Percentiles rank a stretch among this genome's conserved stretches.
These are phyloP conservation scores for Fusarium dimerum DNA, from an alignment of 2,329 filamentous ascomycete genomes.

Conservation along the genomic window DNA sequence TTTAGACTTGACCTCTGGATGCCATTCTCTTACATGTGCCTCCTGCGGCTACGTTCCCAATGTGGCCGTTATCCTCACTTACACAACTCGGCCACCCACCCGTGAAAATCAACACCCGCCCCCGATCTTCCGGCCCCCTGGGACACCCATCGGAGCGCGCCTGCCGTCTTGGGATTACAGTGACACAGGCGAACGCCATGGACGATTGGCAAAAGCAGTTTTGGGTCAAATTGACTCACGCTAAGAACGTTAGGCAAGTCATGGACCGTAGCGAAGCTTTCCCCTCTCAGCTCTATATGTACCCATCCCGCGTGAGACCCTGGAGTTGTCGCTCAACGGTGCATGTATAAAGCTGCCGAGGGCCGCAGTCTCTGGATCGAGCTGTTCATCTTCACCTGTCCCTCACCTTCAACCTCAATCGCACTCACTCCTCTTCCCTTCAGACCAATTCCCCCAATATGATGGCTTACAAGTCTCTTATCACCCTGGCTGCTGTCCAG, in stretches of 20 bases:
- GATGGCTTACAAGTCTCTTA: slow-evolving; percentile 35
- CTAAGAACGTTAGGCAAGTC: slow-evolving; percentile 10
- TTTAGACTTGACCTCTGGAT: no score
- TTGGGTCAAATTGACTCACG: slow-evolving; percentile 21
- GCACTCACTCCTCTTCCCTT: neutral
- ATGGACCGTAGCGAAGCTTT: neutral
- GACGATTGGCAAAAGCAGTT: slow-evolving; percentile 2
- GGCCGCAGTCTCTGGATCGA: neutral
- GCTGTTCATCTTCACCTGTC: neutral
- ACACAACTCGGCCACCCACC: slow-evolving; percentile 12
- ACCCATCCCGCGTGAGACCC: neutral
- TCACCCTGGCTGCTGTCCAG: slow-evolving; percentile 38
- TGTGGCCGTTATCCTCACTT: neutral
- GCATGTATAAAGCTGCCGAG: slow-evolving; percentile 12
- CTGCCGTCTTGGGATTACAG: neutral
- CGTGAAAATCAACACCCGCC: slow-evolving; percentile 16
- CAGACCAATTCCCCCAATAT: slow-evolving; percentile 8
- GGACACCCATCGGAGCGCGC: slow-evolving; percentile 6
- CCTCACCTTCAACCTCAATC: neutral
- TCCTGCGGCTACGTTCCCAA: neutral
- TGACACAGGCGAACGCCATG: slow-evolving; percentile 6
- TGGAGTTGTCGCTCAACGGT: neutral
- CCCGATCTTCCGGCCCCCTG: slow-evolving; percentile 16
- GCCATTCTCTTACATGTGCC: neutral
- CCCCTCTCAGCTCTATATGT: neutral